Percentiles rank a stretch among this genome's conserved stretches.
These are phyloP conservation scores for Saccharomycopsis hybrid DNA, from an alignment of 1,139 yeast species.

Conservation along the genomic window DNA sequence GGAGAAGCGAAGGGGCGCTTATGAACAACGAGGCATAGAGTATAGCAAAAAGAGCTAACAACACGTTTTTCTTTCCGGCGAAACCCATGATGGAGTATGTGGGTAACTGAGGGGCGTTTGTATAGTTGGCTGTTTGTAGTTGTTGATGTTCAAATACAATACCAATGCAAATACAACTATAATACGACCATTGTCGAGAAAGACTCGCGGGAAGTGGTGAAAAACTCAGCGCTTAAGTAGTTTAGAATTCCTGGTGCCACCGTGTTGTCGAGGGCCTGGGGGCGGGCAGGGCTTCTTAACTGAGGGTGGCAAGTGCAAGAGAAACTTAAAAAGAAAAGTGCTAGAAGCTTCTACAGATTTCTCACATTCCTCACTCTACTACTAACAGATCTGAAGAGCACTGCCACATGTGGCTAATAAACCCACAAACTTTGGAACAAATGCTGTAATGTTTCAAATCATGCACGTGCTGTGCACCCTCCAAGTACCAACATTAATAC, in stretches of 20 bases:
- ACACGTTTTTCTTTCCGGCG: slow-evolving; percentile 4
- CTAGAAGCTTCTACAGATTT: background rate
- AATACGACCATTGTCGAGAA: background rate
- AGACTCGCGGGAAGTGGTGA: background rate
- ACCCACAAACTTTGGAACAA: too few relatives aligned
- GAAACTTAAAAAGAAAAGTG: too few relatives aligned
- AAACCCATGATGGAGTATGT: background rate
- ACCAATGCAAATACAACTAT: background rate
- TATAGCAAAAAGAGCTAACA: slow-evolving; percentile 15
- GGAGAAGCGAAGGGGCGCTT: slow-evolving; percentile 9
- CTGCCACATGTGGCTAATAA: too few relatives aligned
- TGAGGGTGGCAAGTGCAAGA: background rate
- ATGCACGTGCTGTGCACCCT: too few relatives aligned
- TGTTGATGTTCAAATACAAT: background rate
- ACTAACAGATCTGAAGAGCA: too few relatives aligned
- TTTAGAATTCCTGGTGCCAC: background rate
- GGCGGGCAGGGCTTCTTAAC: background rate
- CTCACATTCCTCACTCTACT: too few relatives aligned
- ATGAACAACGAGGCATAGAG: slow-evolving; percentile 20
- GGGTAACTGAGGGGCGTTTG: too few relatives aligned
- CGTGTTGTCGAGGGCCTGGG: background rate
- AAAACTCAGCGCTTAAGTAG: background rate
- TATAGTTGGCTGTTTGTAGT: background rate
- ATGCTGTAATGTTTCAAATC: too few relatives aligned
- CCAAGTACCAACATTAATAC: too few relatives aligned